Evolutionary conservation across 345 rosid species (phyloP).

Genomic region (Gynandropsis gynandra): DNA sequence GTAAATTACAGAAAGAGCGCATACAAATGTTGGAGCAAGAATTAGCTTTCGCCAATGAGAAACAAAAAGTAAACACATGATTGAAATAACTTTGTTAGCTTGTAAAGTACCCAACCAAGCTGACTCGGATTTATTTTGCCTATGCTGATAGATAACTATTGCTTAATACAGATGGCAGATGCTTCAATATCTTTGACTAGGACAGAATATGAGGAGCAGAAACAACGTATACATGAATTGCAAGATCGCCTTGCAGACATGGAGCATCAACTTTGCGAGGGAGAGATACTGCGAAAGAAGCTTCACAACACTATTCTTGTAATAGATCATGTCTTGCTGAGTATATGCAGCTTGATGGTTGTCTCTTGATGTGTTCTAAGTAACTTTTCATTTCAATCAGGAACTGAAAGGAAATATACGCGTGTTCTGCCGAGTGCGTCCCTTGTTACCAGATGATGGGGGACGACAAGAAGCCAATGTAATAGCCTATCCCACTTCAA

Average conservation of each 20-base stretch:
- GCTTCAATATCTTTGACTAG: constrained; percentile 41
- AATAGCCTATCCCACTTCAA: constrained; percentile 52
- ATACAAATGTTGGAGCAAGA: constrained; percentile 52
- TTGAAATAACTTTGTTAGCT: background rate
- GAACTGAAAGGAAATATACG: constrained; percentile 97
- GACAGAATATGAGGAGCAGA: constrained; percentile 40
- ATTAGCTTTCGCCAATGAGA: constrained; percentile 64
- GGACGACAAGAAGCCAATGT: constrained; percentile 34
- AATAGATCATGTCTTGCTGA: constrained; percentile 11
- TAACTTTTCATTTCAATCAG: constrained; percentile 31
- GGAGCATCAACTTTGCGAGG: constrained; percentile 59
- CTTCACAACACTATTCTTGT: constrained; percentile 89
- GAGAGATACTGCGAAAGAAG: constrained; percentile 69
- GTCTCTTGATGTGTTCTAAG: constrained; percentile 3
- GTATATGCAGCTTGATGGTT: background rate
- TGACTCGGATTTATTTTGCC: too few relatives aligned
- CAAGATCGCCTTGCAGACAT: constrained; percentile 51
- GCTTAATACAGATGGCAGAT: constrained; percentile 46
- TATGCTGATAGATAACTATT: background rate
- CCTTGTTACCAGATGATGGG: constrained; percentile 61
- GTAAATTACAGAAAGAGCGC: constrained; percentile 70
- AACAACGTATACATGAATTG: constrained; percentile 27
- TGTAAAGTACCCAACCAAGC: too few relatives aligned
- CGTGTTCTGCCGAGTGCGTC: constrained; percentile 85
- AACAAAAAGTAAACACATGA: constrained; percentile 52